Base-by-base conservation (phyloP, 1,284 basidiomycete genomes). In the Ceratobasidium sp. region DNA sequence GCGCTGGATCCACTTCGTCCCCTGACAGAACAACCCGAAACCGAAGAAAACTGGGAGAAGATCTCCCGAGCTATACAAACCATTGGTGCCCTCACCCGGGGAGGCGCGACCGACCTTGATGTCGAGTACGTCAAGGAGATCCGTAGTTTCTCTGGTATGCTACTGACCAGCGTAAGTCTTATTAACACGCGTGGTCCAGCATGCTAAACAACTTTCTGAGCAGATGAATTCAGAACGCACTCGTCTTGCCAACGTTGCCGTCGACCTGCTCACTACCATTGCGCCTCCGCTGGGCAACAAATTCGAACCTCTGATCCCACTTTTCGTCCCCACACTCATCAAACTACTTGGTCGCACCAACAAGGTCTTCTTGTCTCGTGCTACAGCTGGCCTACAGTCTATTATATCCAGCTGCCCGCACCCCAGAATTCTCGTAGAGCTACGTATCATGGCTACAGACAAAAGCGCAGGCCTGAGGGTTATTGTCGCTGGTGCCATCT, bases 21-120 rank as follows among this genome's bases (percentile, higher is more conserved):
- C 16, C 29, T 69, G 3, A 54, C 71, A 48, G 74, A 72, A 43
- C 76, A 76, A 22, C 73, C 68, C 39, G 93, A 95, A 82, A 89
- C 90, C 1, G 94, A 95, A 80, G 92, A 95, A 49, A 89, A 88
- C 2, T 95, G 93, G 93, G 92, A 94, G 73, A 84, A 83, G n/a
- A 92, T 95, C 49, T 82, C 86, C 7, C 84, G 86, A 56, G 85
- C 85, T 6, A 80, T 95, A 49, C 79, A 81, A 39, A 81, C 84
- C 9, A 82, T 95, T 49, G 84, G 84, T 11, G 82, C 82, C n/a
- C 81, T 91, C n/a, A 88, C 87, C 76, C 84, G 86, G 51, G 85
- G 87, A 68, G 88, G 88, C 43, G 88, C 85, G 19, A 85, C 84
- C 75, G 85, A 88, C 39, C 87, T 86, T 69, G 84, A 89, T 29